Evolutionary conservation across 768 basidiomycete species (phyloP), one percentile per base, ranked within the genome.

Genomic region (Fibroporia radiculosa): DNA sequence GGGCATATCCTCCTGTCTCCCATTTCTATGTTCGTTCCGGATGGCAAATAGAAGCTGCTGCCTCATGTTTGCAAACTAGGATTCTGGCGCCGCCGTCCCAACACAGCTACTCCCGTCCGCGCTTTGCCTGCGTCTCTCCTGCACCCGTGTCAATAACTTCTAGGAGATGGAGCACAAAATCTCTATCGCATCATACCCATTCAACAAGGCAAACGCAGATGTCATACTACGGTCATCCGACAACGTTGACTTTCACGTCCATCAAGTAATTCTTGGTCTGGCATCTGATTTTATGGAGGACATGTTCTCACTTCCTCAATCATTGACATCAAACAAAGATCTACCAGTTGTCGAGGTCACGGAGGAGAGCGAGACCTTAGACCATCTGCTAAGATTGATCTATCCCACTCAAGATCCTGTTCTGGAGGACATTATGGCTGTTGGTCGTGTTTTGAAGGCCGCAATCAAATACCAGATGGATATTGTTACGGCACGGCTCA

Each of bases 211-310:
- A 24, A 64, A 66, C 41, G 73, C 74, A 46, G 57, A 62, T 36
- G 10, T 80, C 42, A 70, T 78, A 42, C 60, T 82, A 32, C 71
- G 73, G 41, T 73, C 77, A 7, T 74, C 72, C 39, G 79, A 81
- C 53, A 50, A 61, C 18, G 65, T 69, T 50, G 62, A 68, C 47
- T 80, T 80, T 60, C 68, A 68, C 47, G 70, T 75, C 44, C 74
- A 75, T 67, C 76, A 74, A 51, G 51, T 71, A 31, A 62, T 82
- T 44, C 64, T 83, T 10, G 68, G 74, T 14, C 54, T 78, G 13
- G 72, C 77, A 1, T 83, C 82, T 8, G 66, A 74, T 4, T 72
- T 82, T 57, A 82, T 82, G 50, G 64, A 65, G 38, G 66, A 69
- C 49, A 73, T 78, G 65, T 74, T 82, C 50, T 66, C 69, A 6